Evolutionary conservation across 192 early-diverging fungal species (phyloP).

Genomic region (Kappamyces sp.): DNA sequence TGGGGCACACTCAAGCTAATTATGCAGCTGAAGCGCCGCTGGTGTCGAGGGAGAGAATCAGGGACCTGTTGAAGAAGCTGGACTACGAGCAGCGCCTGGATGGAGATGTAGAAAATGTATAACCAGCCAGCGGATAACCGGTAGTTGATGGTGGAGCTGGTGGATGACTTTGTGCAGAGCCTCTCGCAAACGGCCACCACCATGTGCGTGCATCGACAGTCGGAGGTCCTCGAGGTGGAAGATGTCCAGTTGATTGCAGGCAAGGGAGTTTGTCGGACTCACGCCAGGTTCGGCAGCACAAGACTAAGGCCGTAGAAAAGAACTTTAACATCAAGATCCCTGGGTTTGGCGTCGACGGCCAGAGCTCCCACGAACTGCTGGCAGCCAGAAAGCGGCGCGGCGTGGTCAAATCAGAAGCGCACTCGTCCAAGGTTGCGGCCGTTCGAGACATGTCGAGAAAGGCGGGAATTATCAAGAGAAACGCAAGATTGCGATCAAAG

Average conservation of each 20-base stretch:
- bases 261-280: too few species aligned
- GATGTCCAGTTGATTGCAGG: conserved; percentile 9
- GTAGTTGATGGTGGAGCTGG: conserved; percentile 12
- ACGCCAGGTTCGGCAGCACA: neutral
- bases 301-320: neutral
- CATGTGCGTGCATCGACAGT: conserved; percentile 2
- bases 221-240: conserved; percentile 4
- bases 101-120: conserved; percentile 15
- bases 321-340: conserved; percentile 14
- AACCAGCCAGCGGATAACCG: neutral
- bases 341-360: conserved; percentile 12
- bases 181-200: conserved; percentile 1
- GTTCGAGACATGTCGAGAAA: conserved; percentile 12
- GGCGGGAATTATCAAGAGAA: neutral
- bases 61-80: neutral
- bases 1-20: too few species aligned
- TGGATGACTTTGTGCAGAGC: conserved; percentile 8
- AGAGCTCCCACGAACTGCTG: neutral
- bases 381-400: neutral
- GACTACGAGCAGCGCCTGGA: conserved; percentile 16
- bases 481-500: neutral
- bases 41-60: conserved; percentile 11
- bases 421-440: conserved; percentile 4
- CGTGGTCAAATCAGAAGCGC: conserved; percentile 7
- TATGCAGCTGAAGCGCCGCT: neutral